Evolutionary conservation across 1,284 basidiomycete genomes (phyloP), one percentile per base, ranked within the genome.

Genomic region (Sutorius eximius): DNA sequence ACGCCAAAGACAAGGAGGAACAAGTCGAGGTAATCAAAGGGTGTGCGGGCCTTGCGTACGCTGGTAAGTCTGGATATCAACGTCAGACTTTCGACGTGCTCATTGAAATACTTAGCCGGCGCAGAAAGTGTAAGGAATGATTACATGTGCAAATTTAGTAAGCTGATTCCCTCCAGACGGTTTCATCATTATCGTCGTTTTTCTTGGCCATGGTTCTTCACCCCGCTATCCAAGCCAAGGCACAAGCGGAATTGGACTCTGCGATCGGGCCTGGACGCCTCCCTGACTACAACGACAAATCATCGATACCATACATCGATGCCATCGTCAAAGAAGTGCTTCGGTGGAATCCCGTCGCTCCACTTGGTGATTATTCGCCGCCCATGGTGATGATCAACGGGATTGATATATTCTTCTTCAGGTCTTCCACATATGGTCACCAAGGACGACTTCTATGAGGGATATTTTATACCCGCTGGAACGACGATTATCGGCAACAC

Each of bases 271-370:
- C 59, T 52, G 71, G 70, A 20, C 71, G 76, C 24, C 71, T 82
- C 30, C 78, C 80, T 12, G 74, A 76, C 43, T 79, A 77, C 52
- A 69, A 66, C 32, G 80, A 82, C 57, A 72, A 74, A 46, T 60
- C 62, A n/a, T 72, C 67, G 11, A 62, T 74, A 50, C 79, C 75
- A 10, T 82, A 76, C 40, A 73, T 78, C 27, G 62, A 69, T 10
- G 78, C 78, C 5, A 71, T 81, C 42, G 70, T 78, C 30, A 78
- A 79, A 60, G 79, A 81, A 58, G 72, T 78, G n/a, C 68, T 79
- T 42, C 74, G 80, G 61, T 82, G 80, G 79, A 76, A 75, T 55
- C 79, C 81, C 20, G 76, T 77, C 27, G 74, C 77, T 24, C 80
- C 80, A 48, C 66, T 81, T 45, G 78, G 79, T 78, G 38, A 51